Conservation (phyloP, 495 filamentous ascomycete genomes). For the Penicillium odoratum region DNA sequence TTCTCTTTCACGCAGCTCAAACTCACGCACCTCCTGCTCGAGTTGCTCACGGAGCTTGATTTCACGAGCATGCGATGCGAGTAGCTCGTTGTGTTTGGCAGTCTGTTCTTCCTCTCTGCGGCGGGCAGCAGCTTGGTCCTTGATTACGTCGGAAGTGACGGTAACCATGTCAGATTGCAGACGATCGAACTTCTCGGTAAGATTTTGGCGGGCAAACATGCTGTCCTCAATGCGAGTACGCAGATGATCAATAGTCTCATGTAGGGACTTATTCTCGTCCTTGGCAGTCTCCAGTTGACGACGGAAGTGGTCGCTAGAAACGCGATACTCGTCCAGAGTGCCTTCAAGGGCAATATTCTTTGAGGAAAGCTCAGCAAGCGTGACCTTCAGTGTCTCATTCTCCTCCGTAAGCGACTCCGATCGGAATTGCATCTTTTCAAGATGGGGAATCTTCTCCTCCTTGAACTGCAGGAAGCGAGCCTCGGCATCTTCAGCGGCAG, state of each 20-base stretch:
- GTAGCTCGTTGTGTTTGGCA: conserved; percentile 75
- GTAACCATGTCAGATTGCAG: conserved; percentile 82
- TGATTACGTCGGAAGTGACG: conserved; percentile 71
- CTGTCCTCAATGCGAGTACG: conserved; percentile 81
- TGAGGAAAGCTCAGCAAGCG: conserved; percentile 59
- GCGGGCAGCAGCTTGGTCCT: conserved; percentile 73
- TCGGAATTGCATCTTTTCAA: conserved; percentile 55
- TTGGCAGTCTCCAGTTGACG: conserved; percentile 53
- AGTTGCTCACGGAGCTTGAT: conserved; percentile 74
- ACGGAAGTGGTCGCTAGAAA: conserved; percentile 56
- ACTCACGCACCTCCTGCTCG: conserved; percentile 71
- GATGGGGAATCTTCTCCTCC: conserved; percentile 52
- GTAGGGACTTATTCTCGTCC: conserved; percentile 58
- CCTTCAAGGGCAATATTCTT: conserved; percentile 59
- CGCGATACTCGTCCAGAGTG: conserved; percentile 62
- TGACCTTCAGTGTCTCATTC: conserved; percentile 63
- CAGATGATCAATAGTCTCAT: conserved; percentile 65
- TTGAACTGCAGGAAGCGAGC: conserved; percentile 52
- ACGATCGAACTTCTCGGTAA: conserved; percentile 75
- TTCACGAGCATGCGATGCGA: conserved; percentile 74
- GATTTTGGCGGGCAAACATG: conserved; percentile 70
- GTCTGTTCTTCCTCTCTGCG: conserved; percentile 72
- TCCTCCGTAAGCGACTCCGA: conserved; percentile 62
- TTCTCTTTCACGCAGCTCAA: conserved; percentile 75
- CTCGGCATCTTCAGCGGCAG: conserved; percentile 67